Evolutionary conservation across 192 early-diverging fungal genomes (phyloP), one percentile per base, ranked within the genome.

Genomic region (Umbelopsis vinacea): DNA sequence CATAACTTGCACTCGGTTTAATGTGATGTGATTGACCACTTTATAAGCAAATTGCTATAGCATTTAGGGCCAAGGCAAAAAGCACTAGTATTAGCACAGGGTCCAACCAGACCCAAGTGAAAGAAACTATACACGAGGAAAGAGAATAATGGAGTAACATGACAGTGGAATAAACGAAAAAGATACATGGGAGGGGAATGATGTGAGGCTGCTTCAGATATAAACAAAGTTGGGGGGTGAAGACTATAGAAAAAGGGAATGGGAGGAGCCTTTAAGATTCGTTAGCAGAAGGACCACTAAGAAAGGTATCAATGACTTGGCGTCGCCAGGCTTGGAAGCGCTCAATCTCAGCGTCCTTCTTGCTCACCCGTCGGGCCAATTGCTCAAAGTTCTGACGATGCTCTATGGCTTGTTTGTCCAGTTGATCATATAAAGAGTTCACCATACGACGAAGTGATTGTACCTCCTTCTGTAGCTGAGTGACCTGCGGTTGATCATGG

Each of bases 91-190:
- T 63, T 63, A 63, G 57, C 26, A 37, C 29, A 37, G 33, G 11
- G 40, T 43, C n/a, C 40, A 43, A 63, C 17, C 12, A 19, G 57
- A 37, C 57, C 33, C 33, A 19, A 29, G 22, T 12, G 33, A 17
- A 63, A 37, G 29, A 63, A 63, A 63, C 33, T 63, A 37, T 63
- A 63, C 57, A 63, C 57, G 57, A 37, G 17, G 29, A 35, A n/a
- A 11, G 57, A 63, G 7, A 37, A 14, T 19, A 63, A 24, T 54
- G 29, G 17, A 37, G 26, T 63, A 63, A 37, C 26, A 37, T 37
- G 57, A 37, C 14, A 19, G 57, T 63, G 57, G 57, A 38, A 35
- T 19, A 15, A 19, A 50, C 29, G 29, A 50, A 17, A 14, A 50
- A 50, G 48, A 50, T n/a, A 21, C 48, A 50, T 10, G 46, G 46